Evolutionary conservation across 805 yeast genomes (phyloP).

Genomic region (Saturnispora kantuleensis): DNA sequence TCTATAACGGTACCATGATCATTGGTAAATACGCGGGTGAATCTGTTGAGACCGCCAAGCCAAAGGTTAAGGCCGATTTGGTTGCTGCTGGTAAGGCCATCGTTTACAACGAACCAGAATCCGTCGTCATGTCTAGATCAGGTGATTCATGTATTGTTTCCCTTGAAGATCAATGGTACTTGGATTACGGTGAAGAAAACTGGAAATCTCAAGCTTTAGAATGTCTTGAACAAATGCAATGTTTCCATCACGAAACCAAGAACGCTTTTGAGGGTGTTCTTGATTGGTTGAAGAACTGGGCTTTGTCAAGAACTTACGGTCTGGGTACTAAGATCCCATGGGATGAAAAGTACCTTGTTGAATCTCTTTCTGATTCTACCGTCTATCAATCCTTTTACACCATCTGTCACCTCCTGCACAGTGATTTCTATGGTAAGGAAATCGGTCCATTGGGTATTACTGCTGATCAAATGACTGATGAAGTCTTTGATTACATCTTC

Average conservation of each 20-base stretch:
- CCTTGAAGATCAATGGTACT: conserved; percentile 96
- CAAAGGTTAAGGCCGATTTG: conserved; percentile 74
- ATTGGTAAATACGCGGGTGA: conserved; percentile 80
- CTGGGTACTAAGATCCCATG: conserved; percentile 92
- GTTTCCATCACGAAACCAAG: conserved; percentile 73
- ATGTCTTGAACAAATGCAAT: conserved; percentile 65
- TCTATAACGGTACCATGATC: conserved; percentile 76
- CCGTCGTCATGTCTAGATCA: conserved; percentile 80
- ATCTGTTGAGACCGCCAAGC: conserved; percentile 85
- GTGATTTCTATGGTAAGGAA: conserved; percentile 73
- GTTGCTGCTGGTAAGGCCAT: conserved; percentile 72
- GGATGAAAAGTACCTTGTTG: conserved; percentile 90
- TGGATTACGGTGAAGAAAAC: conserved; percentile 88
- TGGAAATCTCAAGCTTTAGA: conserved; percentile 82
- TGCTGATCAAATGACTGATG: conserved; percentile 84
- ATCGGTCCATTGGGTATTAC: conserved; percentile 64
- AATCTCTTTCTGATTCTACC: conserved; percentile 92
- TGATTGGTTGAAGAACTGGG: conserved; percentile 98
- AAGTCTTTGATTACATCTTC: conserved; percentile 87
- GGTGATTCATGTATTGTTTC: conserved; percentile 97
- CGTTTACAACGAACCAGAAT: conserved; percentile 91
- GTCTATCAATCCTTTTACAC: conserved; percentile 94
- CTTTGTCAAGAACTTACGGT: conserved; percentile 93
- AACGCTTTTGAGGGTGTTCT: conserved; percentile 90
- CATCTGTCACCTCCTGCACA: conserved; percentile 73